Base-by-base conservation (phyloP, 129 eudicot species). In the Mikania micrantha region DNA sequence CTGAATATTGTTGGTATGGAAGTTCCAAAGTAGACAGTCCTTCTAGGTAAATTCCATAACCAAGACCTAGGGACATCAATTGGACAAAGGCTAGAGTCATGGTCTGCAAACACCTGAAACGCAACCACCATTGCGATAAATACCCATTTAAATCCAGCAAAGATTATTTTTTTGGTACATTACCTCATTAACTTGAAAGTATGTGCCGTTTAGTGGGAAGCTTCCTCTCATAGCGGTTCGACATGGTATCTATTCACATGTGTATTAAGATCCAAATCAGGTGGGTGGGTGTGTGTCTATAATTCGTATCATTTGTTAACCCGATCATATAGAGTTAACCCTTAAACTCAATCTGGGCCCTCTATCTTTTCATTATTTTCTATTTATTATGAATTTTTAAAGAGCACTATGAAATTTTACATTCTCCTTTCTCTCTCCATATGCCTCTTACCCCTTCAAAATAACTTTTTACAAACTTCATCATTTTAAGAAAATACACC, bases 141-240 rank as follows among this genome's bases (percentile, higher is more conserved):
- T 47, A 22, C 12, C 20, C 25, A 25, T 7, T 24, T 44, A 22
- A 63, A 27, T 70, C 66, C 27, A 57, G 7, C 41, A 15, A 19
- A 24, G 50, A 15, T 28, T 4, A 12, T 60, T 45, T 59, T 45
- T 22, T 28, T 10, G 36, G 40, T 68, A 13, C 31, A 41, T 52
- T 80, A 92, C 98, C 96, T 92, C 98, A 63, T 92, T 92, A 7
- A 92, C 95, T 83, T 92, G 98, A 72, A 88, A 92, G 83, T 92
- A 92, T 68, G 98, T 92, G 49, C 96, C 98, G 47, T 92, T 92
- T 9, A 92, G 79, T 57, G 98, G 95, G 74, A 92, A 92, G 73
- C 88, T 84, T 72, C 96, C 96, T 81, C 98, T 82, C 96, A 88
- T 88, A 42, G 98, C 98, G 27, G 98, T 92, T 80, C 96, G 85